Conservation (phyloP, 306 rosid species). For the Leucaena leucocephala region DNA sequence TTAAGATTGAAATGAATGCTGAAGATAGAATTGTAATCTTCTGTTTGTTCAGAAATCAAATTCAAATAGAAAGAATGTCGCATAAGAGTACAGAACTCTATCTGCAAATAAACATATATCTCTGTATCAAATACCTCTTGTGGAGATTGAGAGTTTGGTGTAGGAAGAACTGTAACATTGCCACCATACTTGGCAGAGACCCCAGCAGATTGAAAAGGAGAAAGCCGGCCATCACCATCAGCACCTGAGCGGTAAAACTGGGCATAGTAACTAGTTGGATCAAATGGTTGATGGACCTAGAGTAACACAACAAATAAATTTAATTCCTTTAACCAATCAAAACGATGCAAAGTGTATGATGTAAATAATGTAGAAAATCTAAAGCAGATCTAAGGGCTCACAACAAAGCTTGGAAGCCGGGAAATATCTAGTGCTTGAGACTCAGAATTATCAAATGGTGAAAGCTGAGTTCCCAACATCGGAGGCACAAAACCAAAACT, state of each 20-base stretch:
- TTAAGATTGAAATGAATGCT: too few species aligned
- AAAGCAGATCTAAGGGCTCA: conserved; percentile 49
- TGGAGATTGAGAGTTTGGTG: conserved; percentile 71
- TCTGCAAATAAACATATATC: not conserved
- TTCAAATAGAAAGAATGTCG: conserved; percentile 18
- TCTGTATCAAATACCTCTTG: conserved; percentile 64
- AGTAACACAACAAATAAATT: conserved; percentile 34
- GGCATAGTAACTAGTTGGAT: conserved; percentile 82
- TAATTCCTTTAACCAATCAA: conserved; percentile 31
- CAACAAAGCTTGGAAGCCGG: conserved; percentile 79
- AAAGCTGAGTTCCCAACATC: conserved; percentile 73
- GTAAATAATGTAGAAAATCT: conserved; percentile 31
- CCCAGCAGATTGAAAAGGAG: conserved; percentile 81
- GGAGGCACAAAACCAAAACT: conserved; percentile 78
- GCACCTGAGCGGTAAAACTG: conserved; percentile 84
- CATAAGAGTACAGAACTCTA: not conserved
- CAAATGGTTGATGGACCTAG: conserved; percentile 81
- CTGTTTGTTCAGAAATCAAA: too few species aligned
- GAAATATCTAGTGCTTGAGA: conserved; percentile 77
- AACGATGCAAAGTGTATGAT: conserved; percentile 23
- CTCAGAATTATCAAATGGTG: conserved; percentile 77
- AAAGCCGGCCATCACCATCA: conserved; percentile 81
- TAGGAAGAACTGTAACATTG: conserved; percentile 69
- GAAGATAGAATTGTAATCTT: too few species aligned
- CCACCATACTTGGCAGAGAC: conserved; percentile 75